Evolutionary conservation across 192 early-diverging fungal species (phyloP).

Genomic region (Phlyctochytrium arcticum): DNA sequence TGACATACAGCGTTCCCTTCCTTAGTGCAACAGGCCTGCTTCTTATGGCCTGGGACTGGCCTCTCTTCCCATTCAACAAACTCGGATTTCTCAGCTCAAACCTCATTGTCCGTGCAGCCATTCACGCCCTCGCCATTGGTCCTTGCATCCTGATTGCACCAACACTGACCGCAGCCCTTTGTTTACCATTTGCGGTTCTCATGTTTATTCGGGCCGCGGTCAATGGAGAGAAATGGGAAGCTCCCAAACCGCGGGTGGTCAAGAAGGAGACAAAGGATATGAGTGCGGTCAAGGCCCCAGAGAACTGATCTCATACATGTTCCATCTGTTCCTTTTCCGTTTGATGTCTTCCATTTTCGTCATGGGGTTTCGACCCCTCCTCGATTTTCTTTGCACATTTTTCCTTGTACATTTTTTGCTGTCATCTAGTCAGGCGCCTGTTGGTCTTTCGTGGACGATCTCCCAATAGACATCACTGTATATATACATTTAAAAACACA

Average conservation of each 20-base stretch:
- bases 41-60: conserved; percentile 20
- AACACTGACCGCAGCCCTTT: conserved; percentile 14
- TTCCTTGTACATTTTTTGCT: no score
- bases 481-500: no score
- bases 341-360: no score
- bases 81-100: conserved; percentile 15
- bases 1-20: no score
- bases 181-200: conserved; percentile 5
- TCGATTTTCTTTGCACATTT: no score
- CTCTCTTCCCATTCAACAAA: conserved; percentile 7
- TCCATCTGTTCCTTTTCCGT: no score
- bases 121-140: conserved; percentile 4
- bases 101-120: conserved; percentile 6
- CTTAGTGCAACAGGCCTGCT: conserved; percentile 12
- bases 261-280: conserved; percentile 16
- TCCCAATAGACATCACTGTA: no score
- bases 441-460: no score
- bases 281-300: conserved; percentile 21
- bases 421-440: no score
- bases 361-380: neutral
- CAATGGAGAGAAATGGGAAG: conserved; percentile 20
- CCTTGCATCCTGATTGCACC: conserved; percentile 16
- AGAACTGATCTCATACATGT: no score
- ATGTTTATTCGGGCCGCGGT: conserved; percentile 13
- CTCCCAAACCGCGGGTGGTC: conserved; percentile 4